Base-by-base conservation (phyloP, 441 rosid species). In the Pelargonium hybrid region DNA sequence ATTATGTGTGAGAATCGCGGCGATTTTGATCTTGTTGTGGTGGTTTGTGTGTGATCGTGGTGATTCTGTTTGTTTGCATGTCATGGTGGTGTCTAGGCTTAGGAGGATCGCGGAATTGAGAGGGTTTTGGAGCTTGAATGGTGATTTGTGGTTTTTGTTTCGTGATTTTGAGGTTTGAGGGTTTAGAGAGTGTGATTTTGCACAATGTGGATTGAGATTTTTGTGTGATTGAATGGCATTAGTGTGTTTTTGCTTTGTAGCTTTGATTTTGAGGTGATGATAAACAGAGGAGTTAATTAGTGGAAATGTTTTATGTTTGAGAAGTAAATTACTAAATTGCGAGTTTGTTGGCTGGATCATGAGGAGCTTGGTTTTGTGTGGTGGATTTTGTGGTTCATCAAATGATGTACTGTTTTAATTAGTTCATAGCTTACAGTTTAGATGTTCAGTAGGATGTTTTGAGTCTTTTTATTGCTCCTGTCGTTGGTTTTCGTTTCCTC, bases 171-270 rank as follows among this genome's bases (percentile, higher is more conserved):
- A 69, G 61, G 66, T 56, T 68, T 70, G 48, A 18, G 56, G 62
- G 69, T 29, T 69, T 54, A 11, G 69, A 64, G 43, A 45, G 1
- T 65, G 72, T 8, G 45, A 11, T 69, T 48, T 61, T 74, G 8
- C 23, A 71, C 81, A 81, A 79, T 78, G 82, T 74, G 81, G 18
- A 2, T 63, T 10, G 7, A 17, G 14, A 67, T 71, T 71, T 70
- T 41, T 3, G 45, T 39, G n/a, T 34, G 70, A 65, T 67, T n/a
- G 20, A 29, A 20, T 63, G 65, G 73, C 31, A 31, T 13, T 18
- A 15, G 17, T 54, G 14, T 52, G 62, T 47, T 78, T 78, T 4
- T 41, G 34, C 31, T 59, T 59, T 4, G 29, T 59, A 20, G 10
- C 9, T 48, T 48, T 68, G 20, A 8, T 34, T 34, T 25, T 73